Base-by-base conservation (phyloP, 192 early-diverging fungal species). In the Podila verticillata region DNA sequence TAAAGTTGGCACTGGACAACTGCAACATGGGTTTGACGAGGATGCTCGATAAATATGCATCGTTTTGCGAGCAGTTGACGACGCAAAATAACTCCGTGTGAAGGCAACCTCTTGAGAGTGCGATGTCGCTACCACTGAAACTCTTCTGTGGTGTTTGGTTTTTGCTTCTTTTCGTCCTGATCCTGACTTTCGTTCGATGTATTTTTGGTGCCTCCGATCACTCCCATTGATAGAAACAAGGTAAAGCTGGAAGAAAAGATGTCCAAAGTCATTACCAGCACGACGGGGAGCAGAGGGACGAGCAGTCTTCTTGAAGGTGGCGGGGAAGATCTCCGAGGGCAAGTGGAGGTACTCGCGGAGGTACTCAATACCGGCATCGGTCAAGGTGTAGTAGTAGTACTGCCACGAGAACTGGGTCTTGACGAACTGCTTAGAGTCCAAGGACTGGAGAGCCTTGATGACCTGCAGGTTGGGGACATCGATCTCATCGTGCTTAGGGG, bases 301-400 rank as follows among this genome's bases (percentile, higher is more conserved):
- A 79, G 90, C 91, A 72, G 91, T 91, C 93, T 97, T 97, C 92
- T 97, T 97, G 93, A 95, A 91, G 82, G 98, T 97, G 81, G 94
- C 89, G 77, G 98, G 98, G 74, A 98, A 93, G 81, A 99, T 96
- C 86, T 98, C 98, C 74, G 91, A 87, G 75, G 98, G 98, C 70
- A 99, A 89, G 94, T 98, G 94, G 69, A 99, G 92, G 93, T 92
- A 94, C 86, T 96, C 93, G 84, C 97, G 94, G 73, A 99, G 90
- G 90, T 97, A 98, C 83, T 94, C 95, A 72, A 98, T 97, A 86
- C 98, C 98, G 87, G 95, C 94, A 82, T 96, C 91, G 84, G 97
- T 99, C 82, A 99, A 91, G 87, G 92, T 96, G 88, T 99, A 99
- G 95, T 99, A 99, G 92, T 97, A 99, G 90, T 96, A 96, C 85